Percentiles rank a stretch among this genome's conserved stretches.
These are phyloP conservation scores for Yarrowia keelungensis DNA, from an alignment of 805 yeast species.

Conservation along the genomic window DNA sequence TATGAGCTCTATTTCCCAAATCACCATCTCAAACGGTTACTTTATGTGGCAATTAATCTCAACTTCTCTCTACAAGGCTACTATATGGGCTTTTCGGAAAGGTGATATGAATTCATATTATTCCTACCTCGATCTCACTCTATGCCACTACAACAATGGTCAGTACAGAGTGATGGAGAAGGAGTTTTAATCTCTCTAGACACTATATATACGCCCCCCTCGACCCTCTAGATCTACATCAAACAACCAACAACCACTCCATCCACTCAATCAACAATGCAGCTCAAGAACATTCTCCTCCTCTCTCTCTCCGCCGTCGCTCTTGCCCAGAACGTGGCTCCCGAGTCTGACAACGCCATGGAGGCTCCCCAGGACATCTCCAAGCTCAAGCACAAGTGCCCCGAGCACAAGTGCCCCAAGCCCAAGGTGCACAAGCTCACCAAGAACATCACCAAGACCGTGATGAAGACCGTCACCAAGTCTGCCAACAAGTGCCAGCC, in stretches of 20 bases:
- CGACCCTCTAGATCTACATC: neutral
- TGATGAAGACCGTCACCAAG: conserved; percentile 19
- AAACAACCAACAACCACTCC: conserved; percentile 23
- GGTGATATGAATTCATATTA: neutral
- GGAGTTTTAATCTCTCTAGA: neutral
- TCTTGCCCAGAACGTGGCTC: conserved; percentile 11
- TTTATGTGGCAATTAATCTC: neutral
- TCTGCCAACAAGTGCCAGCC: conserved; percentile 30
- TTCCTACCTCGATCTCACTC: neutral
- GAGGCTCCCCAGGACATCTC: conserved; percentile 31
- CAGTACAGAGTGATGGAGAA: neutral
- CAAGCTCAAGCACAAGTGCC: conserved; percentile 32
- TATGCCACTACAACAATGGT: neutral
- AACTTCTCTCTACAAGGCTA: neutral
- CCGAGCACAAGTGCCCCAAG: conserved; percentile 31
- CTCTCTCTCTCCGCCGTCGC: conserved; percentile 35
- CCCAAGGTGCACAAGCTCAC: conserved; percentile 31
- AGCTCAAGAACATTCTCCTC: conserved; percentile 34
- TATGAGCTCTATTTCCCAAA: too few relatives aligned
- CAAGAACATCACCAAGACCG: conserved; percentile 34
- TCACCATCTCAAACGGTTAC: neutral
- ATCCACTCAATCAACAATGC: conserved; percentile 13
- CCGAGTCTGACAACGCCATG: conserved; percentile 14
- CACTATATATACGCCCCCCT: conserved; percentile 7
- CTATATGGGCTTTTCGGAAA: neutral